phyloP scores from a whole-genome alignment of 768 basidiomycete genomes.

The Steccherinum ochraceum region DNA sequence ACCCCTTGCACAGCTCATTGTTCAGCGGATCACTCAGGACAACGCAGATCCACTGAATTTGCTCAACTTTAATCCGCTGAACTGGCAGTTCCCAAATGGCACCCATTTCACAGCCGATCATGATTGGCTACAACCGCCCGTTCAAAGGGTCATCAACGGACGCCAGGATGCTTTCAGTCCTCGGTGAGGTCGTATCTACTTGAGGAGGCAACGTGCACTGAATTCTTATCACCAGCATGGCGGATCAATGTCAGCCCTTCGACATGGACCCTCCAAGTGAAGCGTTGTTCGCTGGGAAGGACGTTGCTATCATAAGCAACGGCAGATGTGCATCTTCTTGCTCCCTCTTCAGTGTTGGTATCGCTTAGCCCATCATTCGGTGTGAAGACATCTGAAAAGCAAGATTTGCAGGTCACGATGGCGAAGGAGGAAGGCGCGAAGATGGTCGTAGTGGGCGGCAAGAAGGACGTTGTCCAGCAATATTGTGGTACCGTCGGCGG shows the following conservation, averaged over 20 bases:
- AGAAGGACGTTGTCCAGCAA: slow-evolving; percentile 39
- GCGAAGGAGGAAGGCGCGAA: slow-evolving; percentile 49
- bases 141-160: slow-evolving; percentile 39
- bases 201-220: too few relatives aligned
- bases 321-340: slow-evolving; percentile 40
- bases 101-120: slow-evolving; percentile 31
- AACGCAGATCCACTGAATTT: slow-evolving; percentile 35
- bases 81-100: slow-evolving; percentile 43
- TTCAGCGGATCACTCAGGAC: slow-evolving; percentile 30
- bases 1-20: slow-evolving; percentile 44
- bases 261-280: slow-evolving; percentile 30
- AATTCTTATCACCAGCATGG: too few relatives aligned
- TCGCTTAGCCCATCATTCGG: neutral
- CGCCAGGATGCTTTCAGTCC: slow-evolving; percentile 45
- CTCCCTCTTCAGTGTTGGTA: slow-evolving; percentile 22
- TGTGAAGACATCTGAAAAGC: neutral
- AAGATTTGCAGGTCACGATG: slow-evolving; percentile 53
- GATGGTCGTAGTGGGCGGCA: slow-evolving; percentile 54
- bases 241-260: slow-evolving; percentile 31
- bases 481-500: slow-evolving; percentile 63
- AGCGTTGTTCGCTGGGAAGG: slow-evolving; percentile 41
- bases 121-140: slow-evolving; percentile 44
- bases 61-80: slow-evolving; percentile 42
- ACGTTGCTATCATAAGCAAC: slow-evolving; percentile 51
- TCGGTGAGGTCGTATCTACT: too few relatives aligned